Base-by-base conservation (phyloP, 108 stramenopile genomes). In the Seminavis robusta region DNA sequence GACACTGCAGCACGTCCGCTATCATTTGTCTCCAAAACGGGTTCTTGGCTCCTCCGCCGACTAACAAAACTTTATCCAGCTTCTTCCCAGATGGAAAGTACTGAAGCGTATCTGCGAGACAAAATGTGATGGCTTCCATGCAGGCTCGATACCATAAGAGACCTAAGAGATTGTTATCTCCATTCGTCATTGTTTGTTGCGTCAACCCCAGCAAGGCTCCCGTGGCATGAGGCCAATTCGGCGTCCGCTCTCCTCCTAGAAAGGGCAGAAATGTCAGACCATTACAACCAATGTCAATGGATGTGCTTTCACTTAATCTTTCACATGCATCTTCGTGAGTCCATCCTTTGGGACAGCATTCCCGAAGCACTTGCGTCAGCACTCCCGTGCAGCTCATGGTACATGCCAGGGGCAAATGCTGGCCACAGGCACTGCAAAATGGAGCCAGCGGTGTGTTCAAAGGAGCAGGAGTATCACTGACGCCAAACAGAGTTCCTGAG, bases 351-450 rank as follows among this genome's bases (percentile, higher is more conserved):
- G 47, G 39, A 36, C 42, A n/a, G n/a, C n/a, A 56, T 4, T 54
- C 23, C 9, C 45, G 40, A 37, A 63, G 23, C 1, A 63, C 52
- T 24, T 51, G 29, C 21, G 33, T 32, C 52, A 63, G 38, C 2
- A 63, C 62, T 27, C 52, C 62, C 17, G 62, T 63, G 38, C 62
- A 63, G 24, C 52, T 54, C 39, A 63, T 63, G 5, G 33, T 46
- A 56, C 62, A 63, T 1, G 34, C 62, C 26, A 63, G 38, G 5
- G 62, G 62, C 36, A 63, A 33, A 34, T 63, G 34, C 15, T 30
- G 11, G 10, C 52, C 62, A 2, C 52, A 34, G 15, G 62, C 62
- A 43, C 54, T 52, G 21, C 38, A 27, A 32, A 63, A 63, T 1
- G 62, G 62, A 16, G 52, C 51, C 9, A 63, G 30, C 8, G 21